Conservation (phyloP, 352 stramenopile genomes). For the Globisporangium cederbergense region DNA sequence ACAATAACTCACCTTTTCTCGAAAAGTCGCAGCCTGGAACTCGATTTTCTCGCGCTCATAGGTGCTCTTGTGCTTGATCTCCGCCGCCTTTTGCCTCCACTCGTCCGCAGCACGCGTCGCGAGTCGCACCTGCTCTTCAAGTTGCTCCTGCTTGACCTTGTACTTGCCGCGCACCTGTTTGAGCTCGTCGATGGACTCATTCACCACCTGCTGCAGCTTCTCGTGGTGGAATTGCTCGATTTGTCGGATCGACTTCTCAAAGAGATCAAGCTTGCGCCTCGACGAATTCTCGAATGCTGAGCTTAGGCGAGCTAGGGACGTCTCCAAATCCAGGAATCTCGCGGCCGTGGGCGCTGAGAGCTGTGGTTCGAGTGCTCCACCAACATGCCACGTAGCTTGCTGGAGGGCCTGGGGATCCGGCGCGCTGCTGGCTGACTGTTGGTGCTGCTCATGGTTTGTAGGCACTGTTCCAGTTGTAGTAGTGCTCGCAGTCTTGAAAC, state of each 20-base stretch:
- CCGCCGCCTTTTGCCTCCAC: constrained; percentile 28
- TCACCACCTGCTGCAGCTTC: constrained; percentile 44
- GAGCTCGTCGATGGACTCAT: constrained; percentile 49
- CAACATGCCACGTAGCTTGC: constrained; percentile 36
- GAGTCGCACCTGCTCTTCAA: constrained; percentile 33
- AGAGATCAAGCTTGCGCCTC: constrained; percentile 33
- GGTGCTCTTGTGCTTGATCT: constrained; percentile 18
- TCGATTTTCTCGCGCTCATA: constrained; percentile 26
- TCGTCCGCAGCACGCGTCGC: constrained; percentile 26
- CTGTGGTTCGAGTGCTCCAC: constrained; percentile 23
- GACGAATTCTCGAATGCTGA: constrained; percentile 29
- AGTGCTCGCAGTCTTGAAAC: constrained; percentile 1
- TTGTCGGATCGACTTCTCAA: constrained; percentile 44
- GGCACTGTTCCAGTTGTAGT: not conserved
- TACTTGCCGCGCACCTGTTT: constrained; percentile 44
- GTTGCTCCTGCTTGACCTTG: constrained; percentile 35
- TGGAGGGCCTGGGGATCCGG: not conserved
- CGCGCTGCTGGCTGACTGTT: not conserved
- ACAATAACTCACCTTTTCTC: constrained; percentile 16
- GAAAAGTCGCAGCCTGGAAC: constrained; percentile 17
- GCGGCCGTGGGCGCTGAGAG: constrained; percentile 25
- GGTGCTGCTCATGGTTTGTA: not conserved
- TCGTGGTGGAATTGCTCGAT: constrained; percentile 54
- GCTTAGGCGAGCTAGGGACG: constrained; percentile 29
- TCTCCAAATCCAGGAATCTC: constrained; percentile 35